Base-by-base conservation (phyloP, 129 eudicot genomes). In the Flaveria trinervia region DNA sequence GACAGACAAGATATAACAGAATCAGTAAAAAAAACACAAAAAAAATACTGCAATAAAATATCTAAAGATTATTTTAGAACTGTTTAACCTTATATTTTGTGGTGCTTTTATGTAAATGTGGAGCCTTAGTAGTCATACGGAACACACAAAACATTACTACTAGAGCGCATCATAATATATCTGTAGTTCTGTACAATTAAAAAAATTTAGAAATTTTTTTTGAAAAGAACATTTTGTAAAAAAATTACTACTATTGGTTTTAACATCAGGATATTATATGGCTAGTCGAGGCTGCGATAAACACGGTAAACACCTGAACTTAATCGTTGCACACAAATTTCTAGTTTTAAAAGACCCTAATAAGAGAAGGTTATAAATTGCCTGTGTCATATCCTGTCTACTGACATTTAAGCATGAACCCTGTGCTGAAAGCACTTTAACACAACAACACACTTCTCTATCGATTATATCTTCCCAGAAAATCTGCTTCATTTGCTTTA, bases 61-160 rank as follows among this genome's bases (percentile, higher is more conserved):
- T 41, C 9, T 3, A 72, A 50, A 7, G 50, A 13, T 16, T 9
- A 14, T 45, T 49, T 70, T 25, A 2, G 43, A 43, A 26, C 23
- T 25, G 17, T 48, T 26, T 70, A 49, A 49, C 12, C 57, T 28
- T 14, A 51, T 3, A 39, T 14, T 8, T 71, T 71, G 14, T 28
- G 30, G 56, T 25, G 65, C 30, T 22, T 22, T 22, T 22, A 8
- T 9, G 12, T 33, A 28, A 57, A 22, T 9, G 15, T 20, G 5
- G 9, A 25, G 10, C 36, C 18, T 69, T 48, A 15, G 2, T n/a
- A 36, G 20, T 7, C 14, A 65, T 8, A 16, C 36, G 70, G 48
- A 30, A 62, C 22, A 62, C 45, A 26, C 68, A 62, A 62, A 62
- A 12, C 1, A 62, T 62, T 62, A 62, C 68, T 62, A 28, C 45